Percentiles rank a stretch among this genome's conserved stretches.
These are phyloP conservation scores for Curvularia hawaiiensis DNA, from an alignment of 2,329 filamentous ascomycete genomes.

Conservation along the genomic window DNA sequence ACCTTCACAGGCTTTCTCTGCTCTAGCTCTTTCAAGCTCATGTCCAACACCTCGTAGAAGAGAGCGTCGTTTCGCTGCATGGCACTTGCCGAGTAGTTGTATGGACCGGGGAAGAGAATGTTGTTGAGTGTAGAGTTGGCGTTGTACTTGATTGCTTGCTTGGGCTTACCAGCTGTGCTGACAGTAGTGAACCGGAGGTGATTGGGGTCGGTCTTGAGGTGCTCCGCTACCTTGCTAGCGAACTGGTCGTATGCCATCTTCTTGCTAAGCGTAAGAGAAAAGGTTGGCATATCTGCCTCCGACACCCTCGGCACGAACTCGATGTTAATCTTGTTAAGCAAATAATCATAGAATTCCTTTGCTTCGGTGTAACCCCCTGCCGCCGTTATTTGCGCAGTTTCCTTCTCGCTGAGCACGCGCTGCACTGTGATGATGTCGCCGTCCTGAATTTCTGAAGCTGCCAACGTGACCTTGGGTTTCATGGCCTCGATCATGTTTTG, in stretches of 20 bases:
- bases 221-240: conserved; percentile 79
- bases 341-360: conserved; percentile 88
- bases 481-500: conserved; percentile 95
- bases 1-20: conserved; percentile 88
- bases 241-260: conserved; percentile 92
- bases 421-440: conserved; percentile 98
- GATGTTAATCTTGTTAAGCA: conserved; percentile 81
- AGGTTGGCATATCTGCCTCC: conserved; percentile 64
- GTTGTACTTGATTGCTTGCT: conserved; percentile 75
- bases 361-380: conserved; percentile 67
- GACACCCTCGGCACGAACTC: conserved; percentile 73
- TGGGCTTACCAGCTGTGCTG: conserved; percentile 78
- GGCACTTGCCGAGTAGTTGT: conserved; percentile 70
- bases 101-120: conserved; percentile 74
- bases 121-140: conserved; percentile 72
- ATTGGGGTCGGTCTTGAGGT: conserved; percentile 77
- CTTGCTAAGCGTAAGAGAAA: conserved; percentile 79
- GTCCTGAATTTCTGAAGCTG: conserved; percentile 92
- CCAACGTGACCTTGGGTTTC: conserved; percentile 87
- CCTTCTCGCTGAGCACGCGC: conserved; percentile 60
- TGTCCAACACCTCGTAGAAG: conserved; percentile 92
- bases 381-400: conserved; percentile 41
- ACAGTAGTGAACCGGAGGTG: conserved; percentile 93
- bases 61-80: conserved; percentile 77
- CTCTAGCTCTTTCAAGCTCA: conserved; percentile 90